Evolutionary conservation across 208 protist genomes (phyloP), one percentile per base, ranked within the genome.

Genomic region (Acanthamoeba lenticulata): DNA sequence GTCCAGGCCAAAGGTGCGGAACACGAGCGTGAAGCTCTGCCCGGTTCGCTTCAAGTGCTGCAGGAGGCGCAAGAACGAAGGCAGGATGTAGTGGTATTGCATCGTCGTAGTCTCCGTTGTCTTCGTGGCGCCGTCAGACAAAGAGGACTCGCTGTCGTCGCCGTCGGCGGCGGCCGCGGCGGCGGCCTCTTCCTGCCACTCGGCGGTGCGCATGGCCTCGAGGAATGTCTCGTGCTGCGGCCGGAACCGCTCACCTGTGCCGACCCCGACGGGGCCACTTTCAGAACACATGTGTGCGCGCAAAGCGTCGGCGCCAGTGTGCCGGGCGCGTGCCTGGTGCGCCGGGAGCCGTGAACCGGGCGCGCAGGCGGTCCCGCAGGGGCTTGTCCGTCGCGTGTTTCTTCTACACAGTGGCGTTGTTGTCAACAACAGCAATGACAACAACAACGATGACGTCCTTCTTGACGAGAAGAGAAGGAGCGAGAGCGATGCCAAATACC

Each of bases 21-120:
- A 91, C 49, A 91, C 85, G n/a, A 91, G 85, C 13, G 85, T 91
- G 85, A 91, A 91, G 57, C n/a, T 34, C 11, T 47, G 47, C 0
- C 42, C 57, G 21, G 1, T 40, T 49, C 69, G 47, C 27, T 91
- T 91, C 36, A 91, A 29, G 85, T 72, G 38, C 32, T 69, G n/a
- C 24, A 91, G 57, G 7, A 91, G 85, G 2, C 15, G 21, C 4
- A 72, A 69, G 55, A 91, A 91, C 1, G 85, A 91, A 7, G 85
- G 85, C 13, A 91, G 38, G 15, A 91, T 91, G 36, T 52, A 60
- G 52, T 91, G 85, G 19, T 74, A 69, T 29, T 65, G 72, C 29
- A 13, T 32, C 65, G 65, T n/a, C 15, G 27, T n/a, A n/a, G n/a
- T n/a, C n/a, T n/a, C n/a, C n/a, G n/a, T n/a, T n/a, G n/a, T n/a